Base-by-base conservation (phyloP, 306 rosid genomes). In the Benincasa hispida region DNA sequence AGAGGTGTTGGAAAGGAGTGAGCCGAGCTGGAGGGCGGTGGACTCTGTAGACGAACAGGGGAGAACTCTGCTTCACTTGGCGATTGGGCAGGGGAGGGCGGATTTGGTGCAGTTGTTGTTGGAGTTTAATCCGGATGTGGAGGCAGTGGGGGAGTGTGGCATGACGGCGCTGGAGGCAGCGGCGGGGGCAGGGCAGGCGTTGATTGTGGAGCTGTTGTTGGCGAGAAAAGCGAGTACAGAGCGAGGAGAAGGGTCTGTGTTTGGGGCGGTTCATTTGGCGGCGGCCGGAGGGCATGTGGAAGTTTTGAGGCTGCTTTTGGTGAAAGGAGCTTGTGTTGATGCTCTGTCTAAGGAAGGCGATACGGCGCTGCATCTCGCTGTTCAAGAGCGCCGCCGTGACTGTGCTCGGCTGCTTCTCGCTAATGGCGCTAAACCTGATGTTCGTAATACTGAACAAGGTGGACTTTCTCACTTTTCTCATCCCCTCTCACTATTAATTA, bases 21-120 rank as follows among this genome's bases (percentile, higher is more conserved):
- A 88, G 21, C 86, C 92, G 0, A 58, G 75, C 4, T 93, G 92
- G 97, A 87, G 78, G 47, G 83, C 91, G 0, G 84, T 86, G 0
- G 81, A 93, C 17, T 87, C 90, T 0, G 70, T 56, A 1, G 93
- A 93, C 42, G 24, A 81, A 2, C 79, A 80, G n/a, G 98, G 98
- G 0, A 85, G 83, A 19, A 81, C 87, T 1, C 74, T 93, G 10
- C 87, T 93, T 50, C 97, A 93, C 42, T 76, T 87, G 78, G 87
- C 97, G 0, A 83, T 91, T 42, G 67, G 86, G 13, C 86, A 82
- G 61, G 53, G 82, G 25, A 80, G 98, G 57, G 59, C 96, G 0
- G 91, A 93, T 62, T 84, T 93, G 4, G 93, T 88, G 59, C 98
- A 93, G 41, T 79, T 93, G 17, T 84, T 93, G 14, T 88, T 93